Percentiles rank a stretch among this genome's conserved stretches.
Conservation (phyloP, 495 filamentous ascomycete species). For the Chaetomidium leptoderma region DNA sequence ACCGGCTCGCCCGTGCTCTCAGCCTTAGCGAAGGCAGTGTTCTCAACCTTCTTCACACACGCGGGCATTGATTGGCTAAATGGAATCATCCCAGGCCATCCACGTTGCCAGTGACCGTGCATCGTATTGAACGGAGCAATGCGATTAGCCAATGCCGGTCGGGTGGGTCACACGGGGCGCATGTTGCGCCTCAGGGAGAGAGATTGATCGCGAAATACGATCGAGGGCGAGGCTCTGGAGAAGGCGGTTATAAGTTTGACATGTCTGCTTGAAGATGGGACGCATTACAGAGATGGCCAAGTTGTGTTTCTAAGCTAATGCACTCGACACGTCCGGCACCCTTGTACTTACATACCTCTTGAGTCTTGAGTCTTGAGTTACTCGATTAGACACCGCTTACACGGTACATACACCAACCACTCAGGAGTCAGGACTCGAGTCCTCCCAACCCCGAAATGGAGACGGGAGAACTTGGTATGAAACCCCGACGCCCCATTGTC, state of each 20-base stretch:
- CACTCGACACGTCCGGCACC: no score
- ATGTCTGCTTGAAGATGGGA: neutral
- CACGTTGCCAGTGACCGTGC: neutral
- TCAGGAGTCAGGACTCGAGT: neutral
- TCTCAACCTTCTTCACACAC: neutral
- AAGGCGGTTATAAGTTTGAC: constrained; percentile 1
- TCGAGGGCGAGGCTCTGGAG: neutral
- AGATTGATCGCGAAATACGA: constrained; percentile 19
- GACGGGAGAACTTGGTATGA: constrained; percentile 36
- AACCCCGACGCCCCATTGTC: no score
- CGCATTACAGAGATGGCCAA: neutral
- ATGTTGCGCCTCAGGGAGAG: neutral
- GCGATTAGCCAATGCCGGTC: constrained; percentile 23
- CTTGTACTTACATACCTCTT: no score
- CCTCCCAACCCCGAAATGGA: constrained; percentile 27
- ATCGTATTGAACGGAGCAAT: constrained; percentile 24
- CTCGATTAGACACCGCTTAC: neutral
- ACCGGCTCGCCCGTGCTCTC: neutral
- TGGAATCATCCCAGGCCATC: neutral
- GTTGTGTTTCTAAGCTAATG: neutral
- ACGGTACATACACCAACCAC: neutral
- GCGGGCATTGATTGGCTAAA: neutral
- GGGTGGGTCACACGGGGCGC: neutral
- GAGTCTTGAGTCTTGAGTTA: no score
- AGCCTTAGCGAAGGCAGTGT: neutral